Base-by-base conservation (phyloP, 208 protist species). In the Acanthamoeba healyi region DNA sequence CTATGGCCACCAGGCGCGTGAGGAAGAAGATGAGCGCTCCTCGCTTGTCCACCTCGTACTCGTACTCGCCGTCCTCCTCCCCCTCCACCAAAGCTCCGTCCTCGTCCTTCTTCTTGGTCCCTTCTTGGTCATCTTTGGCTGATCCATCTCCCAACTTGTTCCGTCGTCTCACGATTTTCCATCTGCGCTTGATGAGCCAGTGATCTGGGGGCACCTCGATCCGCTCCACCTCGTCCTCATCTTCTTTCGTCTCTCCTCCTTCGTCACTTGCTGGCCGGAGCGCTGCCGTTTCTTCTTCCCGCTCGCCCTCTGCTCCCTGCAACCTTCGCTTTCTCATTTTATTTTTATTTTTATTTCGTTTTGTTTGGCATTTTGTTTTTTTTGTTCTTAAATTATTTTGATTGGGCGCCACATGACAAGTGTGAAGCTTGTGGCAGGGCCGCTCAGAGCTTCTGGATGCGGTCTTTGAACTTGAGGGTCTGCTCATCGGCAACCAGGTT, bases 391-490 rank as follows among this genome's bases (percentile, higher is more conserved):
- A 15, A 17, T 0, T 70, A 29, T 24, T 34, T 34, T 36, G 22
- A 36, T 70, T 34, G 12, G 54, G 12, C 54, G 54, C n/a, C n/a
- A n/a, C n/a, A n/a, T n/a, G n/a, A n/a, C n/a, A n/a, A n/a, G n/a
- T n/a, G n/a, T n/a, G n/a, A n/a, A n/a, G n/a, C n/a, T n/a, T n/a
- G n/a, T n/a, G n/a, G n/a, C n/a, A n/a, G n/a, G n/a, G n/a, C n/a
- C n/a, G n/a, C 15, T 79, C 70, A 79, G 19, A 81, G 70, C 34
- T 34, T 40, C 40, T 81, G 70, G 9, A 81, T 81, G 17, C 70
- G 70, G 40, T 81, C 70, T n/a, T 81, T 81, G 70, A 81, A 81
- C 70, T 81, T 81, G 70, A 81, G 36, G 6, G 70, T 81, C n/a
- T 81, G 34, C 4, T 81, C 70, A 49, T 81, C 70, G 70, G 70